These are phyloP conservation scores for Gossypium gossypioides DNA, from an alignment of 441 rosid species.

Conservation along the genomic window DNA sequence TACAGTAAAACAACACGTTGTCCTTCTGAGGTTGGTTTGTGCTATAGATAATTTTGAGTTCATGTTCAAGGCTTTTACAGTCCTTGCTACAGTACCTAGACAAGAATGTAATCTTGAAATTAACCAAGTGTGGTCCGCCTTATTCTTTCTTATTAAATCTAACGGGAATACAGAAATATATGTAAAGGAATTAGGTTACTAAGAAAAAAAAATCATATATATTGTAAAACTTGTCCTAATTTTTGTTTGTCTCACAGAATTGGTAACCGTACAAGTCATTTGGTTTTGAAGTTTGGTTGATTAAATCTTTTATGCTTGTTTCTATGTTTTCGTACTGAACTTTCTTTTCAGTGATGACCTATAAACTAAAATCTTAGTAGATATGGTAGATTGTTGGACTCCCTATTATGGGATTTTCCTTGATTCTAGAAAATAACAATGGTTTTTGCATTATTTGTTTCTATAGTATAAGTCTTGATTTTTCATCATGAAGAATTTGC, in stretches of 20 bases:
- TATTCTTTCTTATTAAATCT: not conserved
- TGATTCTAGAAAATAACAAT: not conserved
- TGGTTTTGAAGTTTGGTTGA: not conserved
- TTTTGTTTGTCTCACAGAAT: not conserved
- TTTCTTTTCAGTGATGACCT: not conserved
- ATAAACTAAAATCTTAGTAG: not conserved
- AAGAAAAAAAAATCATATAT: not conserved
- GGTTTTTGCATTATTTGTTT: not conserved
- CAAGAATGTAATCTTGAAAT: not conserved
- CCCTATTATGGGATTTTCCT: conserved; percentile 1
- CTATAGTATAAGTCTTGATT: not conserved
- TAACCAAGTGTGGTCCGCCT: not conserved
- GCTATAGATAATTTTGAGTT: not conserved
- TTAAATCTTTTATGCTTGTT: not conserved
- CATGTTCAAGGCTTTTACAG: not conserved
- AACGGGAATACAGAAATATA: not conserved
- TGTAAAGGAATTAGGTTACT: not conserved
- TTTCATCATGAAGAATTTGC: not conserved
- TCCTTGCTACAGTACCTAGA: not conserved
- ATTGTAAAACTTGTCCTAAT: not conserved
- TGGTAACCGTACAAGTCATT: not conserved
- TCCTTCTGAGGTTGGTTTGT: conserved; percentile 71
- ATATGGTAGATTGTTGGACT: not conserved
- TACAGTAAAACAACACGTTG: conserved; percentile 67
- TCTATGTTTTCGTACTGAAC: not conserved